Base-by-base conservation (phyloP, 1,284 basidiomycete genomes). In the Austropuccinia psidii region DNA sequence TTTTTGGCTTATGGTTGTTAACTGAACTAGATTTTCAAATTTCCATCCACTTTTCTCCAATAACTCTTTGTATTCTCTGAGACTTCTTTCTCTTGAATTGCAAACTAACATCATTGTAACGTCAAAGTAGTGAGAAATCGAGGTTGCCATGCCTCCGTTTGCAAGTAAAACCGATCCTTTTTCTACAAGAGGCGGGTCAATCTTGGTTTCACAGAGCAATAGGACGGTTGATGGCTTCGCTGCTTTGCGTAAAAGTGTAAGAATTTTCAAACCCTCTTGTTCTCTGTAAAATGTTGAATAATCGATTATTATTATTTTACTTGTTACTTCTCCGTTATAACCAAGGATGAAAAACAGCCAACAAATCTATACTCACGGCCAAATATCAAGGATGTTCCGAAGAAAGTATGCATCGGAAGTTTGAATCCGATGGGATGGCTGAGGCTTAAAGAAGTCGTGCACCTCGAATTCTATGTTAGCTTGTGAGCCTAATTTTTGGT, bases 381-480 rank as follows among this genome's bases (percentile, higher is more conserved):
- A 61, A 61, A 43, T 43, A 27, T 61, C 39, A 27, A 61, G 31
- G n/a, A 61, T 27, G 58, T 61, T 37, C 31, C 58, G 58, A 45
- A 61, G 58, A 17, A 61, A 61, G 39, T 45, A 61, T 2, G 39
- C 39, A 45, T 61, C 58, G 19, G n/a, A 27, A 31, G 8, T 13
- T 27, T 43, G 21, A 37, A 24, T 21, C 4, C 58, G 58, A 61
- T 45, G 58, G 39, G 58, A 27, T 39, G 58, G 58, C 31, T 61
- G 58, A 3, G 41, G 39, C 39, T 43, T 13, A 27, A 39, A 61
- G 19, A 61, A 61, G 27, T 61, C 33, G 24, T 5, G 39, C n/a
- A 24, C 39, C 58, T 61, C 58, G 27, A 61, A 61, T 43, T 61
- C 58, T 27, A 61, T 3, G n/a, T 61, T 61, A 27, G 58, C 39